Evolutionary conservation across 495 filamentous ascomycete genomes (phyloP).

Genomic region (Alectoria sarmentosa): DNA sequence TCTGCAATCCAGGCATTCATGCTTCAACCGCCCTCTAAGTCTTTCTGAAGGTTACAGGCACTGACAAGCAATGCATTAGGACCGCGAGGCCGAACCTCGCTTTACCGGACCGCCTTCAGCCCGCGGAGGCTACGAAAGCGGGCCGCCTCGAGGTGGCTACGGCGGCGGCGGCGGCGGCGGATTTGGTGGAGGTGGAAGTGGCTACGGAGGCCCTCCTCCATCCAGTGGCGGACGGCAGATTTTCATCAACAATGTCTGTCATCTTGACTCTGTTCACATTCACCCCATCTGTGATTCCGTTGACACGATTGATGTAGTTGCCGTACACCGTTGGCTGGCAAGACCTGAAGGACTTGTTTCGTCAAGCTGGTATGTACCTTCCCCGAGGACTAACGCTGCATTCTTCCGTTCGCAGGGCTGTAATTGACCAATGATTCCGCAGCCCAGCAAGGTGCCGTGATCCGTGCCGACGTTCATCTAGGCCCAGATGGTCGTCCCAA

Average conservation of each 20-base stretch:
- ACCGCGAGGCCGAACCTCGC: constrained; percentile 92
- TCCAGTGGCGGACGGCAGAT: constrained; percentile 74
- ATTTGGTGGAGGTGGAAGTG: constrained; percentile 46
- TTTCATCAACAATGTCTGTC: constrained; percentile 96
- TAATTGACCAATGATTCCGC: constrained; percentile 34
- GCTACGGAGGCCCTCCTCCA: constrained; percentile 38
- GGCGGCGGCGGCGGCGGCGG: constrained; percentile 43
- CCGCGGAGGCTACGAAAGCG: constrained; percentile 55
- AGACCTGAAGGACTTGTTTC: constrained; percentile 97
- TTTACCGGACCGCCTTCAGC: constrained; percentile 69
- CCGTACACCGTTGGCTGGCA: constrained; percentile 98
- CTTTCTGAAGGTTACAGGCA: neutral
- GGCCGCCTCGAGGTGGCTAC: constrained; percentile 37
- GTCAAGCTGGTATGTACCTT: constrained; percentile 78
- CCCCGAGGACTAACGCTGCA: constrained; percentile 19
- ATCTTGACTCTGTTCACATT: constrained; percentile 25
- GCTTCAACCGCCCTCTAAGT: neutral
- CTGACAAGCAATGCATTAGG: constrained; percentile 41
- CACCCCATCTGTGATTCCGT: constrained; percentile 3
- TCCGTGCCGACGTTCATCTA: constrained; percentile 92
- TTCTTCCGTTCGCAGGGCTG: constrained; percentile 24
- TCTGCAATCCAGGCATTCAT: neutral
- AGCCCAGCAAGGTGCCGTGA: constrained; percentile 71
- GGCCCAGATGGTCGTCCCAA: constrained; percentile 88
- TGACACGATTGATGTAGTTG: constrained; percentile 55